Conservation (phyloP, 208 protist species). For the Trypanosomatidae sp. region DNA sequence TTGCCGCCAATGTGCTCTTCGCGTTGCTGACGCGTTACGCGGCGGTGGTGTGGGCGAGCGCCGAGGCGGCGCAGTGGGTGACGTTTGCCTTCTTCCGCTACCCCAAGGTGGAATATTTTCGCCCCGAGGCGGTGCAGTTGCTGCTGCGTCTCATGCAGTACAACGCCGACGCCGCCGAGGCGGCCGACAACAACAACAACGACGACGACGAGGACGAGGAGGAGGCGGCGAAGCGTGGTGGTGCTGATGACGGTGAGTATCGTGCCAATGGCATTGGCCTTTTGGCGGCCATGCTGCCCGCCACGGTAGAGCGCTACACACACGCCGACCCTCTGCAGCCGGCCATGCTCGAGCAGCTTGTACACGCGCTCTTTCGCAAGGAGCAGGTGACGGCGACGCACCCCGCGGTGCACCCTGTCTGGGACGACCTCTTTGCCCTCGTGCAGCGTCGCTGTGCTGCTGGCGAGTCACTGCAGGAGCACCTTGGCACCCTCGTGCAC, state of each 20-base stretch:
- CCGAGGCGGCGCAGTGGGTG: slow-evolving; percentile 49
- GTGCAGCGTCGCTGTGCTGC: slow-evolving; percentile 39
- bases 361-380: slow-evolving; percentile 73
- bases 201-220: not conserved
- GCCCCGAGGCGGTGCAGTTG: slow-evolving; percentile 73
- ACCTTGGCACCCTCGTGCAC: slow-evolving; percentile 72
- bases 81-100: slow-evolving; percentile 80
- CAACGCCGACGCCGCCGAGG: not conserved
- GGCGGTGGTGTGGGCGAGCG: slow-evolving; percentile 16
- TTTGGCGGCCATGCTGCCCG: slow-evolving; percentile 10
- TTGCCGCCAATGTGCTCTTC: slow-evolving; percentile 64
- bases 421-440: slow-evolving; percentile 69
- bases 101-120: slow-evolving; percentile 81
- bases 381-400: slow-evolving; percentile 73
- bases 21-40: slow-evolving; percentile 13
- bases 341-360: slow-evolving; percentile 61
- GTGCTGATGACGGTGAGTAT: not conserved
- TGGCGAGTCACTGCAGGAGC: slow-evolving; percentile 80
- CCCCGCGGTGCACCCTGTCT: slow-evolving; percentile 84
- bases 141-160: slow-evolving; percentile 49
- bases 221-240: not conserved
- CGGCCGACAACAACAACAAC: not conserved
- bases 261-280: not conserved
- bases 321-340: slow-evolving; percentile 62
- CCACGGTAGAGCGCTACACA: slow-evolving; percentile 24